phyloP scores from a whole-genome alignment of 768 basidiomycete species.

The Pleurotus cornucopiae region DNA sequence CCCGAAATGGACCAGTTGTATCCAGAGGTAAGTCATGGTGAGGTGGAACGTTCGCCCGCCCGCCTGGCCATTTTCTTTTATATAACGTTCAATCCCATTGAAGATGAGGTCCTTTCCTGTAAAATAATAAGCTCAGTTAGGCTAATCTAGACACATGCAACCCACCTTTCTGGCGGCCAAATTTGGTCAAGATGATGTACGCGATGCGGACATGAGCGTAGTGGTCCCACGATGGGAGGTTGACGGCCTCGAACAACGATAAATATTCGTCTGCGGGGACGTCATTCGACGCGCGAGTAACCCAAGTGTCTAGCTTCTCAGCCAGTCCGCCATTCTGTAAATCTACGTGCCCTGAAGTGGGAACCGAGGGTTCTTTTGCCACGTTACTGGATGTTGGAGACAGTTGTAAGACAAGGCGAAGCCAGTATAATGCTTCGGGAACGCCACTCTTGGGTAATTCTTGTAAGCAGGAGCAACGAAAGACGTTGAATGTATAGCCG shows the following conservation, averaged over 20 bases:
- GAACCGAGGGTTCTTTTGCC: background rate
- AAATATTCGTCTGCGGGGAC: conserved; percentile 28
- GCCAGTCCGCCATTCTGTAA: conserved; percentile 20
- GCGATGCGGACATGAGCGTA: conserved; percentile 43
- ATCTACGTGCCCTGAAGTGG: conserved; percentile 11
- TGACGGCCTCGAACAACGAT: conserved; percentile 25
- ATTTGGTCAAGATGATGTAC: conserved; percentile 33
- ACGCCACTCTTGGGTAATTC: conserved; percentile 23
- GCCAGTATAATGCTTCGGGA: conserved; percentile 37
- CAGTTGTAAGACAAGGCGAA: conserved; percentile 23
- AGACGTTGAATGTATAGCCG: conserved; percentile 24
- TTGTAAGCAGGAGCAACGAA: conserved; percentile 18
- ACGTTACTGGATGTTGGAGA: conserved; percentile 15
- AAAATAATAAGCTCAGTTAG: background rate
- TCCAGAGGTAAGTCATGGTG: conserved; percentile 50
- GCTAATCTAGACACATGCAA: background rate
- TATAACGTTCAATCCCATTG: conserved; percentile 35
- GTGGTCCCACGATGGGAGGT: conserved; percentile 42
- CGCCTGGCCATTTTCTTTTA: conserved; percentile 29
- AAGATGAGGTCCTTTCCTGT: conserved; percentile 42
- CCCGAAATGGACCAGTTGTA: conserved; percentile 44
- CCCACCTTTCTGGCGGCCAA: conserved; percentile 39
- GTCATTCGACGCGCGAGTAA: conserved; percentile 26
- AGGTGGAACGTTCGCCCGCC: conserved; percentile 35
- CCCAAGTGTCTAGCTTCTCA: conserved; percentile 33